Percentiles rank a stretch among this genome's conserved stretches.
Conservation (phyloP, 2,329 filamentous ascomycete genomes). For the Botryotinia calthae region DNA sequence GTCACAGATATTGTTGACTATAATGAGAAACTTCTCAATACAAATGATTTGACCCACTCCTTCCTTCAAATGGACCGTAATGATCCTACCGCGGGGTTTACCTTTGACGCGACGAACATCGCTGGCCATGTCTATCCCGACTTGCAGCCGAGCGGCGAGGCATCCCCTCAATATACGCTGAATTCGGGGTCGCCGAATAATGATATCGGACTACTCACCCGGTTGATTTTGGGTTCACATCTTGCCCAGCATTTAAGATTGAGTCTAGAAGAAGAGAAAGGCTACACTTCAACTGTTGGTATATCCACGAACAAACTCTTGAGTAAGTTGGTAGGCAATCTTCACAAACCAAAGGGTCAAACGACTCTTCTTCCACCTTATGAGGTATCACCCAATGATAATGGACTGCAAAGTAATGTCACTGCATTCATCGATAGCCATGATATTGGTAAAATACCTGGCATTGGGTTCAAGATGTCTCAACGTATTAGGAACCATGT, state of each 20-base stretch:
- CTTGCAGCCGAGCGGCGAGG: constrained; percentile 15
- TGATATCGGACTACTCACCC: constrained; percentile 37
- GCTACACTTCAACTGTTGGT: constrained; percentile 85
- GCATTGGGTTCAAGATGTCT: constrained; percentile 78
- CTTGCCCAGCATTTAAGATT: constrained; percentile 71
- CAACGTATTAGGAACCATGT: constrained; percentile 64
- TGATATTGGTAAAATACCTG: constrained; percentile 77
- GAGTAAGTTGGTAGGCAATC: constrained; percentile 78
- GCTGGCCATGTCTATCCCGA: constrained; percentile 51
- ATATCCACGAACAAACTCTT: constrained; percentile 85
- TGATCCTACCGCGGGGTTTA: constrained; percentile 78
- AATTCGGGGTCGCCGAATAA: constrained; percentile 18
- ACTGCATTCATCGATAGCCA: constrained; percentile 70
- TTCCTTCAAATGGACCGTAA: constrained; percentile 75
- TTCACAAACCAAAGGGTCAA: constrained; percentile 84
- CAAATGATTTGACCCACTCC: constrained; percentile 59
- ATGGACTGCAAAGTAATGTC: constrained; percentile 49
- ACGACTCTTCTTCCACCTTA: constrained; percentile 75
- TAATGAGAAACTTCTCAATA: constrained; percentile 71
- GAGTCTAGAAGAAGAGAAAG: constrained; percentile 70
- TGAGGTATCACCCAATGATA: constrained; percentile 32
- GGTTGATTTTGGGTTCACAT: constrained; percentile 76
- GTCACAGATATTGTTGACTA: constrained; percentile 84
- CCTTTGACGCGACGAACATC: constrained; percentile 67
- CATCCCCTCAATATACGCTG: neutral